These are phyloP conservation scores for Globisporangium paddicum DNA, from an alignment of 352 stramenopile species.

Conservation along the genomic window DNA sequence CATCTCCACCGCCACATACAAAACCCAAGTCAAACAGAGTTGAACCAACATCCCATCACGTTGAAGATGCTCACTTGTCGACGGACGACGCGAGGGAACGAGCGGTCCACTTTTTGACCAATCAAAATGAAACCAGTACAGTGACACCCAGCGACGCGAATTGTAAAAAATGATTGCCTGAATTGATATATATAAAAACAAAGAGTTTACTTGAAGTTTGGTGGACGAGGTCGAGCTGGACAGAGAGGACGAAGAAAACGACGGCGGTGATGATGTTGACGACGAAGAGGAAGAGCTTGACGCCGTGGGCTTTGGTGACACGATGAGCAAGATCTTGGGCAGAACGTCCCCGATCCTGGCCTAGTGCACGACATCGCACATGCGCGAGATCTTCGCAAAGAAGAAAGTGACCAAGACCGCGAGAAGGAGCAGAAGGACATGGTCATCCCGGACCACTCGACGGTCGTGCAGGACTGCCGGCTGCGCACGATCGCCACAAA, in stretches of 20 bases:
- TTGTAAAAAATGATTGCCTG: neutral
- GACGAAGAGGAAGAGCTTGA: slow-evolving; percentile 41
- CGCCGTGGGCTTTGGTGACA: slow-evolving; percentile 76
- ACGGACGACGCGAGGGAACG: neutral
- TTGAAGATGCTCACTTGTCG: slow-evolving; percentile 4
- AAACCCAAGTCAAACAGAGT: neutral
- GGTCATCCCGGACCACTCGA: no score
- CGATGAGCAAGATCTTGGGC: no score
- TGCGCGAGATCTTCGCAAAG: slow-evolving; percentile 77
- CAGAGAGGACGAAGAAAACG: slow-evolving; percentile 5
- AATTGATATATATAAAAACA: neutral
- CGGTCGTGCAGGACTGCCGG: no score
- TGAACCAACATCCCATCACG: neutral
- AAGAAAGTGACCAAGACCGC: slow-evolving; percentile 69
- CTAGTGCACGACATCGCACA: slow-evolving; percentile 77
- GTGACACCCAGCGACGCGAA: neutral
- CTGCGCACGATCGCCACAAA: no score
- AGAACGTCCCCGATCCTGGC: slow-evolving; percentile 79
- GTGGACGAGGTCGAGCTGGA: slow-evolving; percentile 15
- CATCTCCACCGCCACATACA: neutral
- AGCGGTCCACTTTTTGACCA: neutral
- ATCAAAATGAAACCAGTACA: neutral
- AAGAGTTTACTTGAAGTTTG: slow-evolving; percentile 1
- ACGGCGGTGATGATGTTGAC: slow-evolving; percentile 10
- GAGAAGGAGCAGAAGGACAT: slow-evolving; percentile 70